Base-by-base conservation (phyloP, 257 asterid species). In the Solanum sitiens region DNA sequence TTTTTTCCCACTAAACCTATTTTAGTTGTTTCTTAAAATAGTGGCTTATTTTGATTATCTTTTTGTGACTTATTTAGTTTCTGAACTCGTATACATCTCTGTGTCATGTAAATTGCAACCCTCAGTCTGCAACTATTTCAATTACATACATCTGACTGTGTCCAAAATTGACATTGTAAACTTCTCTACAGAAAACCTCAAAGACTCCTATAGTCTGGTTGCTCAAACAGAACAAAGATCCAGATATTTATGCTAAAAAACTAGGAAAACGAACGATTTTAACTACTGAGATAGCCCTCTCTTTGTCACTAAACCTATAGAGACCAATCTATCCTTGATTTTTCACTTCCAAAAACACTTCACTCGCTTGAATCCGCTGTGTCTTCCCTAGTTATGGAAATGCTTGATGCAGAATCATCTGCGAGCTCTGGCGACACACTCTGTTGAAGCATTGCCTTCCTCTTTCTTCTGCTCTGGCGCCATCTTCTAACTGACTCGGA, bases 391-490 rank as follows among this genome's bases (percentile, higher is more conserved):
- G 86, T 86, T 32, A 93, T 13, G 2, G 85, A 87, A 27, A 90
- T 89, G 92, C 95, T 94, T 7, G 95, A 90, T 65, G 93, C 93
- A 1, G 92, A 87, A 50, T 61, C 92, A 14, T 3, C 84, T 1
- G 20, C 8, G 4, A 10, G 23, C 83, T 90, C 92, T 2, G 88
- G 47, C 59, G 79, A 42, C 8, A 53, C 47, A 77, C 82, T 83
- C 3, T 86, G 89, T 16, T 86, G 87, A 37, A 91, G 88, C 75
- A 91, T 95, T 0, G 94, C 96, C 92, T 92, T 95, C 88, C 95
- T 91, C 86, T 89, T 92, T 85, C 82, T 90, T 25, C 93, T 93
- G 39, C 91, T 91, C 6, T 87, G 84, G 20, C 91, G 92, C 93
- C 94, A 91, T 89, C 95, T 92, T 84, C 90, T 92, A 70, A 88